phyloP scores from a whole-genome alignment of 2,329 filamentous ascomycete species.

The Metarhizium rileyi region DNA sequence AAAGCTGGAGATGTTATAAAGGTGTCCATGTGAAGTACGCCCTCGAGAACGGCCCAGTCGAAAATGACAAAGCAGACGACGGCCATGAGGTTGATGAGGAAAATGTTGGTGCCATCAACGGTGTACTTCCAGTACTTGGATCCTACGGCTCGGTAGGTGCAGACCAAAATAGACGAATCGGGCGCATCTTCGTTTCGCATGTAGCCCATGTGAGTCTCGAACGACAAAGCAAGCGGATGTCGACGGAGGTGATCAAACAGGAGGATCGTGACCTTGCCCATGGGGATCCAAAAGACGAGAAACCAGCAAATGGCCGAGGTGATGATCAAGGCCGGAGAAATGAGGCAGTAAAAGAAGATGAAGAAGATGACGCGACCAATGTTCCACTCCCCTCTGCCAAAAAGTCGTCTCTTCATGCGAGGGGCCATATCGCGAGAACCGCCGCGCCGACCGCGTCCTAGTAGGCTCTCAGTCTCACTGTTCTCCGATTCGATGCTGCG shows the following conservation, averaged over 20 bases:
- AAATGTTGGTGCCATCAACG: slow-evolving; percentile 95
- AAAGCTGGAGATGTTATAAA: slow-evolving; percentile 76
- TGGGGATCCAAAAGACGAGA: slow-evolving; percentile 93
- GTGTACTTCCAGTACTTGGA: slow-evolving; percentile 99
- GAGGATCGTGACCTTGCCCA: slow-evolving; percentile 90
- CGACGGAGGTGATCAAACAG: slow-evolving; percentile 85
- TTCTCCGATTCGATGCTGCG: slow-evolving; percentile 78
- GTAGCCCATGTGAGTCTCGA: slow-evolving; percentile 75
- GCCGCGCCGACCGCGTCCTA: slow-evolving; percentile 51
- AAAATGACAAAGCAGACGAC: slow-evolving; percentile 92
- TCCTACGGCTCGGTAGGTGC: slow-evolving; percentile 93
- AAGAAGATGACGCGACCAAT: slow-evolving; percentile 93
- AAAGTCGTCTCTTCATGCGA: slow-evolving; percentile 68
- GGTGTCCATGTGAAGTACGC: slow-evolving; percentile 57
- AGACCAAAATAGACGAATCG: slow-evolving; percentile 80
- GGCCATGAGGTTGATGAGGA: slow-evolving; percentile 92
- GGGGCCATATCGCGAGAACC: slow-evolving; percentile 31
- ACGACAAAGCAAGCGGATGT: slow-evolving; percentile 85
- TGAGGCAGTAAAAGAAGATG: slow-evolving; percentile 85
- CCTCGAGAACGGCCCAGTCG: slow-evolving; percentile 74
- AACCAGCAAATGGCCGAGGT: slow-evolving; percentile 91
- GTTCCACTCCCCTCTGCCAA: slow-evolving; percentile 94
- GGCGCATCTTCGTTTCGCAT: slow-evolving; percentile 61
- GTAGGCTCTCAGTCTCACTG: slow-evolving; percentile 81
- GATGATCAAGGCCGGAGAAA: slow-evolving; percentile 76